These are phyloP conservation scores for Lactarius hatsudake DNA, from an alignment of 768 basidiomycete genomes.

Conservation along the genomic window DNA sequence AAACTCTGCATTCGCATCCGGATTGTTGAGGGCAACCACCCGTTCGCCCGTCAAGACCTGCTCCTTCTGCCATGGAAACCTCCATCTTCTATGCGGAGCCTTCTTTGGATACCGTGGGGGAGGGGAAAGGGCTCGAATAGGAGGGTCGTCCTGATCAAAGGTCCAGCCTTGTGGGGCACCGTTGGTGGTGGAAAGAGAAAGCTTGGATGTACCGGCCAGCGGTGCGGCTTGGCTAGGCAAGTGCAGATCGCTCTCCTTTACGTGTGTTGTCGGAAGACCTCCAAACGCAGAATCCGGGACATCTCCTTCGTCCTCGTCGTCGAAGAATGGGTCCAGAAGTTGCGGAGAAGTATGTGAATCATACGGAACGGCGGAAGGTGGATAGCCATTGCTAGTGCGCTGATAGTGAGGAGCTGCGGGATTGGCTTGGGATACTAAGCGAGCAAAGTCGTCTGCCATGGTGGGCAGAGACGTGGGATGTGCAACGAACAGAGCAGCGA, in stretches of 20 bases:
- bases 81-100: slow-evolving; percentile 50
- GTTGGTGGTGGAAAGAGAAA: slow-evolving; percentile 40
- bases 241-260: slow-evolving; percentile 51
- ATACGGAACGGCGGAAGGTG: slow-evolving; percentile 50
- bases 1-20: slow-evolving; percentile 60
- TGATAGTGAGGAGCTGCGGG: slow-evolving; percentile 56
- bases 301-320: slow-evolving; percentile 73
- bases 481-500: background rate
- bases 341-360: slow-evolving; percentile 37
- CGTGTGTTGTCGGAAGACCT: slow-evolving; percentile 41
- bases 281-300: slow-evolving; percentile 67
- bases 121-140: background rate
- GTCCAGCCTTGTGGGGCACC: slow-evolving; percentile 68
- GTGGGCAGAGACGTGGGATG: slow-evolving; percentile 8
- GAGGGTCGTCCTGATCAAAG: slow-evolving; percentile 62
- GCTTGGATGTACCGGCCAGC: slow-evolving; percentile 55
- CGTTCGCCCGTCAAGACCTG: slow-evolving; percentile 68
- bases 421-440: slow-evolving; percentile 69
- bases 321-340: slow-evolving; percentile 83
- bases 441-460: slow-evolving; percentile 73
- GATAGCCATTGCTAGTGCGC: slow-evolving; percentile 55
- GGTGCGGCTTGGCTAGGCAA: slow-evolving; percentile 57
- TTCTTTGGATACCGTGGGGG: slow-evolving; percentile 4
- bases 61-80: slow-evolving; percentile 83
- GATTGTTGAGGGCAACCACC: slow-evolving; percentile 79